Conservation (phyloP, 176 grass and related monocot genomes). For the Lolium rigidum region DNA sequence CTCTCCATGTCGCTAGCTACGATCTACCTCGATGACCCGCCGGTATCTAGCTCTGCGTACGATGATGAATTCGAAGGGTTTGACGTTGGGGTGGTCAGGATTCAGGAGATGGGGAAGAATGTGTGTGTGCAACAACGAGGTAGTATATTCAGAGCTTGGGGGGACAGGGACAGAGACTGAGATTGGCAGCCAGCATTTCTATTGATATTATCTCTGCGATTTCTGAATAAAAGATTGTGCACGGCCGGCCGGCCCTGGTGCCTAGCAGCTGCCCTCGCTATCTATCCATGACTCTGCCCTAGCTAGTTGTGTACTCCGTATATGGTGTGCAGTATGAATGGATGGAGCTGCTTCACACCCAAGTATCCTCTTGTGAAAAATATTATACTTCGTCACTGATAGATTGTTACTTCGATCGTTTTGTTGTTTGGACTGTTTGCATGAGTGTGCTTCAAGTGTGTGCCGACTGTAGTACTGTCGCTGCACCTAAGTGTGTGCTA, state of each 20-base stretch:
- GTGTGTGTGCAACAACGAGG: neutral
- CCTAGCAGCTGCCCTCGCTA: constrained; percentile 33
- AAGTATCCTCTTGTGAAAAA: constrained; percentile 8
- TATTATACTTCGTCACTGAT: constrained; percentile 23
- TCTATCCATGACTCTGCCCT: constrained; percentile 13
- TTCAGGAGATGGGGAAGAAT: neutral
- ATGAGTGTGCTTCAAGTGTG: too few relatives aligned
- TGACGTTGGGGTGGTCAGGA: neutral
- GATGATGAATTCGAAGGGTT: neutral
- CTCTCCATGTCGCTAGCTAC: constrained; percentile 13
- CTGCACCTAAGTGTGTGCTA: too few relatives aligned
- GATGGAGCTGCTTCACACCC: neutral
- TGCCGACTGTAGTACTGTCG: too few relatives aligned
- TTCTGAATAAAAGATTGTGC: neutral
- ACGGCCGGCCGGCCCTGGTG: constrained; percentile 39
- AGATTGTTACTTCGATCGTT: too few relatives aligned
- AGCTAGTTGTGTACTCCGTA: neutral
- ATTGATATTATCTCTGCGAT: neutral
- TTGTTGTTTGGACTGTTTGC: too few relatives aligned
- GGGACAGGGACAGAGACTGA: constrained; percentile 15
- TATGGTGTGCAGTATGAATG: neutral
- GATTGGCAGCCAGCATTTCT: neutral
- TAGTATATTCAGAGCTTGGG: neutral
- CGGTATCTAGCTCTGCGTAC: neutral
- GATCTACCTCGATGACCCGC: neutral